Evolutionary conservation across 192 early-diverging fungal species (phyloP).

Genomic region (Backusella psychrophila): DNA sequence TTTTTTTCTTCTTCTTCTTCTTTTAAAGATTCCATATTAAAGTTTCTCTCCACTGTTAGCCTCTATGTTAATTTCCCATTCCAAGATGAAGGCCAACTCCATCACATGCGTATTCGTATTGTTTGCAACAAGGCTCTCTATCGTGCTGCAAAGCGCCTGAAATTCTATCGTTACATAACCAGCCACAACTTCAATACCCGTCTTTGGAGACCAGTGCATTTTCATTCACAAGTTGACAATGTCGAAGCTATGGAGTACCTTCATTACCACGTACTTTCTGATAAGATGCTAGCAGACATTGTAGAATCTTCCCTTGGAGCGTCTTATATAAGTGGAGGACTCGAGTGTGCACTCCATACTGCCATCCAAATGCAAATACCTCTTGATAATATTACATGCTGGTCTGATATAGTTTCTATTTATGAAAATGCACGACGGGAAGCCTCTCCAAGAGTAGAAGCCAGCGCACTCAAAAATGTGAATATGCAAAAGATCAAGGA

Average conservation of each 20-base stretch:
- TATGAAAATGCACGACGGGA: conserved; percentile 11
- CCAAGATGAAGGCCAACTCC: conserved; percentile 77
- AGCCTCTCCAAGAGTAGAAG: conserved; percentile 18
- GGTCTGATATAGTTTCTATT: conserved; percentile 42
- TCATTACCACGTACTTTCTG: conserved; percentile 52
- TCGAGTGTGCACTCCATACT: conserved; percentile 44
- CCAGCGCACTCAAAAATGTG: background rate
- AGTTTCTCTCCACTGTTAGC: conserved; percentile 66
- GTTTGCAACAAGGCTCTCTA: conserved; percentile 78
- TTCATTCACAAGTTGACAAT: conserved; percentile 23
- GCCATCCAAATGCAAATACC: conserved; percentile 56
- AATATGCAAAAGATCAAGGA: conserved; percentile 32
- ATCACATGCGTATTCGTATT: conserved; percentile 56
- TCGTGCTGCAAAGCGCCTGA: conserved; percentile 42
- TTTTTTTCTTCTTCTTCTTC: background rate
- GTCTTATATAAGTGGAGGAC: conserved; percentile 56
- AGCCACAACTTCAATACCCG: conserved; percentile 58
- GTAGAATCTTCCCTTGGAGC: conserved; percentile 85
- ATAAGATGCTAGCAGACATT: conserved; percentile 84
- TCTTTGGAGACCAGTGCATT: conserved; percentile 49
- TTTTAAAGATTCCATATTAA: conserved; percentile 71
- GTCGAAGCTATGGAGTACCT: conserved; percentile 16
- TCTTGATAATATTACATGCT: conserved; percentile 47
- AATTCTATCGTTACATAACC: conserved; percentile 60
- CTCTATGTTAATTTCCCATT: conserved; percentile 75